phyloP scores from a whole-genome alignment of 495 filamentous ascomycete species.

The Neurospora cerealis region DNA sequence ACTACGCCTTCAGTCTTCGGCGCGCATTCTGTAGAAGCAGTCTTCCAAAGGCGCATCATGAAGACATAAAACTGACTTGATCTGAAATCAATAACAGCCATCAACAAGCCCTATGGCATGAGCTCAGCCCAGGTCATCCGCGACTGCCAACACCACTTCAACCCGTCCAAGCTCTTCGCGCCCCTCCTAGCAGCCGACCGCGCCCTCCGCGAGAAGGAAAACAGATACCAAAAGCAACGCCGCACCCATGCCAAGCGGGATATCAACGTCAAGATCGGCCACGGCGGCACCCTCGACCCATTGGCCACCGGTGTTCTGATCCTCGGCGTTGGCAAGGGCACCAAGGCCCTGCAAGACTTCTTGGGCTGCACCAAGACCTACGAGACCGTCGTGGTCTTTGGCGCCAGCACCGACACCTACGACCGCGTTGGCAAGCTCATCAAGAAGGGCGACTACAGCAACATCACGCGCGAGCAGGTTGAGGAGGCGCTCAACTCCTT shows the following conservation, averaged over 20 bases:
- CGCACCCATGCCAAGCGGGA: constrained; percentile 40
- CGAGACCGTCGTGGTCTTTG: constrained; percentile 81
- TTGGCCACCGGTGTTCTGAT: constrained; percentile 89
- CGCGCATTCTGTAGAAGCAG: not conserved
- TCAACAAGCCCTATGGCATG: constrained; percentile 82
- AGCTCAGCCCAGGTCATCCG: constrained; percentile 84
- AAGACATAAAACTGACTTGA: not conserved
- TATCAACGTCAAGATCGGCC: constrained; percentile 81
- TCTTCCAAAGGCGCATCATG: not conserved
- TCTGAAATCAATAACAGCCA: constrained; percentile 41
- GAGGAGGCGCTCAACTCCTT: constrained; percentile 69
- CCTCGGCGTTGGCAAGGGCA: constrained; percentile 77
- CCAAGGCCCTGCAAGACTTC: constrained; percentile 68
- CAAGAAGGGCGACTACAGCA: constrained; percentile 57
- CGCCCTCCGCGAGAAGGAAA: constrained; percentile 39
- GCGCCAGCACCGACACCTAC: constrained; percentile 86
- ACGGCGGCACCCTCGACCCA: constrained; percentile 93
- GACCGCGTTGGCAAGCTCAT: constrained; percentile 77
- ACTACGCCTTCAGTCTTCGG: not conserved
- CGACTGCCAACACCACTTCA: constrained; percentile 70
- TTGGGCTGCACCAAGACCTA: constrained; percentile 86
- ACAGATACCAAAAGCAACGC: constrained; percentile 42
- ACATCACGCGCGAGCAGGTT: constrained; percentile 67
- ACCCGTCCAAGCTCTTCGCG: constrained; percentile 64
- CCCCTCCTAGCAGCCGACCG: constrained; percentile 59